Percentiles rank a stretch among this genome's conserved stretches.
Conservation (phyloP, 1,284 basidiomycete genomes). For the Tylopilus sp. region DNA sequence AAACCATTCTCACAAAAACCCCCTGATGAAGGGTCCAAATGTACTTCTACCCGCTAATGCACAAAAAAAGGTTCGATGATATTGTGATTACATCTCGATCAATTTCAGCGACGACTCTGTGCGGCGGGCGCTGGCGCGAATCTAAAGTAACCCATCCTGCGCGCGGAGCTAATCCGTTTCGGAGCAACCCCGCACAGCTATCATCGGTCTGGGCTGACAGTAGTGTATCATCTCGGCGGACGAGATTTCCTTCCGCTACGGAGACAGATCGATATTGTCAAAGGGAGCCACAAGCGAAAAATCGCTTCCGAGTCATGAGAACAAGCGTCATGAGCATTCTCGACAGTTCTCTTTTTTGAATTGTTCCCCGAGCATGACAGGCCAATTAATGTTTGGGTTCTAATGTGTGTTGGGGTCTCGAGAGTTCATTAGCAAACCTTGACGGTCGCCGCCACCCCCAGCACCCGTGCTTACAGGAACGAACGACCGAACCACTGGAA, state of each 20-base stretch:
- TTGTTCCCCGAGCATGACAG: no score
- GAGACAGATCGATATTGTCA: conserved; percentile 4
- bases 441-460: background rate
- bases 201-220: conserved; percentile 4
- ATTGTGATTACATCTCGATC: no score
- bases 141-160: background rate
- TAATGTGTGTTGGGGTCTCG: conserved; percentile 6
- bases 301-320: conserved; percentile 12
- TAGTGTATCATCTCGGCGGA: conserved; percentile 2
- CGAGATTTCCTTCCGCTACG: background rate
- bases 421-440: background rate
- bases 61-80: no score
- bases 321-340: conserved; percentile 1
- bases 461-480: background rate
- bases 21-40: no score
- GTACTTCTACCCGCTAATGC: no score
- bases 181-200: background rate
- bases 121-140: conserved; percentile 1
- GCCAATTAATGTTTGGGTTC: background rate
- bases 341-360: conserved; percentile 9
- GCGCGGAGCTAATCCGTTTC: conserved; percentile 1
- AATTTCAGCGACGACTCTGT: background rate
- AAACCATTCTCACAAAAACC: background rate
- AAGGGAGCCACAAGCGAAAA: conserved; percentile 2
- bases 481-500: background rate